A percentile compares a stretch with the other conserved stretches of the same genome.
These are phyloP conservation scores for Pythium scleroteichum DNA, from an alignment of 352 stramenopile genomes.

Conservation along the genomic window DNA sequence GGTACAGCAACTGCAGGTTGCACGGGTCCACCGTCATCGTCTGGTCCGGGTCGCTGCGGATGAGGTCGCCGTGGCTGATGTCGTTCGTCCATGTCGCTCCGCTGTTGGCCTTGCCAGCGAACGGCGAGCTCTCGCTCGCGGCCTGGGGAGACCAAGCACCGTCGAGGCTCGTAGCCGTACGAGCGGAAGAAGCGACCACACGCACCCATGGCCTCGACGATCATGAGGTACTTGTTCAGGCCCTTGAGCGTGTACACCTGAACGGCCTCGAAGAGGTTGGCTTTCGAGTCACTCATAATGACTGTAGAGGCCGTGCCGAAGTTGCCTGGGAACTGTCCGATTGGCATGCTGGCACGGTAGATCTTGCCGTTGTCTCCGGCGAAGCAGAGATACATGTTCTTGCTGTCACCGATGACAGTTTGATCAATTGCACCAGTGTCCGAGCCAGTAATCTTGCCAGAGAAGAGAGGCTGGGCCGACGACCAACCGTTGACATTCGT, in stretches of 20 bases:
- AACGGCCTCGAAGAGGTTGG: conserved; percentile 6
- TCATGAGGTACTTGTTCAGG: conserved; percentile 6
- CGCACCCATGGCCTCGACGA: conserved; percentile 4
- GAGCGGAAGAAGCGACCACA: neutral
- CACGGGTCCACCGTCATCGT: conserved; percentile 10
- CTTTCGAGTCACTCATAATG: neutral
- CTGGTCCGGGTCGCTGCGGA: conserved; percentile 11
- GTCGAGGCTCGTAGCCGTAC: neutral
- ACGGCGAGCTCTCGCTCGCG: conserved; percentile 5
- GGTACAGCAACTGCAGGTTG: conserved; percentile 10
- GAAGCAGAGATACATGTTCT: conserved; percentile 5
- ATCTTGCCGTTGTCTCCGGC: conserved; percentile 6
- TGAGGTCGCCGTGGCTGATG: conserved; percentile 8
- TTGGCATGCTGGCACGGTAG: conserved; percentile 4
- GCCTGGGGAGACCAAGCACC: neutral
- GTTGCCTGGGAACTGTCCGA: conserved; percentile 5
- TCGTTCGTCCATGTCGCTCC: conserved; percentile 3
- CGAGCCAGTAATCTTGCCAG: conserved; percentile 1
- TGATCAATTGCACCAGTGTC: conserved; percentile 3
- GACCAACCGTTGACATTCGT: conserved; percentile 4
- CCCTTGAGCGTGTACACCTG: conserved; percentile 6
- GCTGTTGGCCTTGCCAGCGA: conserved; percentile 5
- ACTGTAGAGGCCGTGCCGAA: neutral
- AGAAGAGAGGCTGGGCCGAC: conserved; percentile 1
- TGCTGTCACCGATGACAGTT: conserved; percentile 1